Evolutionary conservation across 148 eudicot species (phyloP).

Genomic region (Cornus controversa): DNA sequence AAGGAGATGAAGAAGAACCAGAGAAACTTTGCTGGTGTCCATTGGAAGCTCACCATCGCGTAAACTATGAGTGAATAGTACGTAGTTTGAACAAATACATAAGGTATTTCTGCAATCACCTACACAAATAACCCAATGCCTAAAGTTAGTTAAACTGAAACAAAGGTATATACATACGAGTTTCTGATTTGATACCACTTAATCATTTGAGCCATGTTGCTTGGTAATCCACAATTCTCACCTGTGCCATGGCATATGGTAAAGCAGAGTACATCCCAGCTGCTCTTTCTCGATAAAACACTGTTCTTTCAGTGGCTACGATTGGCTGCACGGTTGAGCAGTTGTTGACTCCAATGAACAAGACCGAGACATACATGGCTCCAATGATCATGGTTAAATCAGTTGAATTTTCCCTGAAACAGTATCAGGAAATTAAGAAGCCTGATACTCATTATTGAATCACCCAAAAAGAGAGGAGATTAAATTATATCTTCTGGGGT

Average conservation of each 20-base stretch:
- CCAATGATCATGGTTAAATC: background rate
- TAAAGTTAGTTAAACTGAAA: background rate
- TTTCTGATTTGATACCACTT: no score
- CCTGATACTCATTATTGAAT: background rate
- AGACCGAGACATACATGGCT: background rate
- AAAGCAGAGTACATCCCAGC: background rate
- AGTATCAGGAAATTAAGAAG: background rate
- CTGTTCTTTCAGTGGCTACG: background rate
- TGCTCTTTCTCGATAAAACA: background rate
- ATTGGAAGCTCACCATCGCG: background rate
- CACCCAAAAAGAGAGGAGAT: background rate
- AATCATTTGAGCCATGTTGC: background rate
- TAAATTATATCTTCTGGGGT: background rate
- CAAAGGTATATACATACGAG: background rate
- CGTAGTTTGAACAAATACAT: background rate
- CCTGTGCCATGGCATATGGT: background rate
- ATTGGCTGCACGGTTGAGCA: background rate
- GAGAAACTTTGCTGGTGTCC: background rate
- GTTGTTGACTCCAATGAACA: background rate
- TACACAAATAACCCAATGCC: background rate
- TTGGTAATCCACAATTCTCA: background rate
- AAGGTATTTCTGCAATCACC: background rate
- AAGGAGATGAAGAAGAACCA: background rate
- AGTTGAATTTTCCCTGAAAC: background rate
- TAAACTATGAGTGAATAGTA: background rate